Percentiles rank a stretch among this genome's conserved stretches.
Conservation (phyloP, 208 protist species). For the Acanthamoeba castellanii region DNA sequence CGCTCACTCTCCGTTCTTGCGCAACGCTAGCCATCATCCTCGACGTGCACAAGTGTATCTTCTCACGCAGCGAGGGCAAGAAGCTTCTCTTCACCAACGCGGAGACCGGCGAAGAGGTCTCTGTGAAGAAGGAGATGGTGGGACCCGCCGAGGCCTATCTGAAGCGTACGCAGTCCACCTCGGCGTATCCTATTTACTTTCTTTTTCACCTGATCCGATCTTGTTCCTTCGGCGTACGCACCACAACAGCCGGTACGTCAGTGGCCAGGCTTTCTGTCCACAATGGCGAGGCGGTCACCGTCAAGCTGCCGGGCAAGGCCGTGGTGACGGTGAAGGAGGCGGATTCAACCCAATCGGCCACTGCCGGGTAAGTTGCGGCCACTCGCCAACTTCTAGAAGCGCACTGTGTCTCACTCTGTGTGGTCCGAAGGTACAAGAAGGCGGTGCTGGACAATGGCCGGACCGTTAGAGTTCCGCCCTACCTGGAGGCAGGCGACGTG, state of each 20-base stretch:
- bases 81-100: conserved; percentile 21
- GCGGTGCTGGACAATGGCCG: conserved; percentile 54
- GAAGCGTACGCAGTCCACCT: conserved; percentile 10
- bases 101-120: conserved; percentile 21
- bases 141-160: neutral
- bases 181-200: neutral
- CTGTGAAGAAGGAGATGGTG: conserved; percentile 3
- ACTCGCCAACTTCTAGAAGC: too few species aligned
- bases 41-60: conserved; percentile 14
- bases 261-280: conserved; percentile 15
- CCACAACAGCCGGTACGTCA: neutral
- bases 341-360: neutral
- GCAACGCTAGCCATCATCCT: neutral
- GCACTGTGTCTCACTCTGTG: neutral
- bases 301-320: conserved; percentile 23
- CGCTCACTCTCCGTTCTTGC: too few species aligned
- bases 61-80: conserved; percentile 26
- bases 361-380: neutral
- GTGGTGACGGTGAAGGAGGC: conserved; percentile 46
- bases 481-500: neutral
- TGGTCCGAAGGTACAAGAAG: conserved; percentile 13
- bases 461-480: neutral
- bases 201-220: neutral
- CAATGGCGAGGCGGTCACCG: conserved; percentile 15
- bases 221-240: neutral